These are phyloP conservation scores for Hydnum rufescens DNA, from an alignment of 768 basidiomycete species.

Conservation along the genomic window DNA sequence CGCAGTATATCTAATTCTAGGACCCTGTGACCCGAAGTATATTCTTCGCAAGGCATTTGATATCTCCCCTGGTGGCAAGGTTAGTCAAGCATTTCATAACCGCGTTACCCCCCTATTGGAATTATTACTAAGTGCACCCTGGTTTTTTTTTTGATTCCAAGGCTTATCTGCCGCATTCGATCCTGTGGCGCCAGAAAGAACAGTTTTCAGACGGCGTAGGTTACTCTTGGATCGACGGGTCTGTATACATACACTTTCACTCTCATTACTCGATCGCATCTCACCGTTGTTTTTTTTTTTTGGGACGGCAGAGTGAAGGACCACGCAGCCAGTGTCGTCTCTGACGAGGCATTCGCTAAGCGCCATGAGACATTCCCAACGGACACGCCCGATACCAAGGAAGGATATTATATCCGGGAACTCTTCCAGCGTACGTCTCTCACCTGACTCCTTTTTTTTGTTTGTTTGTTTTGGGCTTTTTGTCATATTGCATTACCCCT, in stretches of 20 bases:
- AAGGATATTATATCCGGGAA: constrained; percentile 84
- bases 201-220: constrained; percentile 98
- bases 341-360: constrained; percentile 63
- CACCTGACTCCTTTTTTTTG: neutral
- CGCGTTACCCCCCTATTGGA: neutral
- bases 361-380: constrained; percentile 54
- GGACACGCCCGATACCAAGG: constrained; percentile 86
- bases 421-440: constrained; percentile 54
- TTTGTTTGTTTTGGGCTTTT: neutral
- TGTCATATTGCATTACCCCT: constrained; percentile 9
- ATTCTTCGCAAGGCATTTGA: constrained; percentile 94
- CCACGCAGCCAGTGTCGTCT: constrained; percentile 51
- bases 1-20: neutral
- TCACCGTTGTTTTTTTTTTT: neutral
- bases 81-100: constrained; percentile 13
- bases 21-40: constrained; percentile 32
- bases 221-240: constrained; percentile 98
- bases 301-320: constrained; percentile 55
- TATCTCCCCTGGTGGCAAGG: constrained; percentile 57
- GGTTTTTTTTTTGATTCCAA: no score
- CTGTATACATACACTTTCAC: constrained; percentile 11
- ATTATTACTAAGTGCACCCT: neutral
- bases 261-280: neutral
- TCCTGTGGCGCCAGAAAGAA: constrained; percentile 98
- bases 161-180: constrained; percentile 85